Percentiles rank a stretch among this genome's conserved stretches.
These are phyloP conservation scores for Botrytis medusae DNA, from an alignment of 2,329 filamentous ascomycete genomes.

Conservation along the genomic window DNA sequence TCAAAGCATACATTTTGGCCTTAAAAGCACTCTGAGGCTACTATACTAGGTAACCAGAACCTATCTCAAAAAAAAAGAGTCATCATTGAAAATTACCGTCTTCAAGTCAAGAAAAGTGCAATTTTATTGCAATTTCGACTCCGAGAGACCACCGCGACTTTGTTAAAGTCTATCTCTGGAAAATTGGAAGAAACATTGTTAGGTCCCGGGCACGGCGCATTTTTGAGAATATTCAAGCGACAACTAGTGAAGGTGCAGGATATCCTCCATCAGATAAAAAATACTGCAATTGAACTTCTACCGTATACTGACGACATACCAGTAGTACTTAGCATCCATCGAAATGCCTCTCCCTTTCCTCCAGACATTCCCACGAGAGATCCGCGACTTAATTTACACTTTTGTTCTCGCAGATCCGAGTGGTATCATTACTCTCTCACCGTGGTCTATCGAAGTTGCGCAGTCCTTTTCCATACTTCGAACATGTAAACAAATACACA, in stretches of 20 bases:
- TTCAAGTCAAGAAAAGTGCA: not conserved
- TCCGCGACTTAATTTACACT: constrained; percentile 38
- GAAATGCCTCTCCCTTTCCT: constrained; percentile 32
- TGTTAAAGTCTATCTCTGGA: not conserved
- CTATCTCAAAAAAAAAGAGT: not conserved
- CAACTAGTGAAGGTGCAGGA: not conserved
- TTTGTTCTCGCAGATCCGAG: constrained; percentile 32
- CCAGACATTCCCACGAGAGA: constrained; percentile 34
- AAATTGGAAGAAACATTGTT: not conserved
- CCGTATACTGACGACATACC: not conserved
- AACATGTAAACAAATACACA: constrained; percentile 37
- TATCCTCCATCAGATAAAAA: not conserved
- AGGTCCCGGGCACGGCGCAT: not conserved
- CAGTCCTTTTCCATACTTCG: constrained; percentile 34
- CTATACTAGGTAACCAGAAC: not conserved
- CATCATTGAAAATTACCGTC: not conserved
- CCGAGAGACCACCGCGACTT: not conserved
- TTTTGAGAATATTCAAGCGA: not conserved
- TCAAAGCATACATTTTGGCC: not conserved
- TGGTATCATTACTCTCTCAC: constrained; percentile 31
- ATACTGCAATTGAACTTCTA: not conserved
- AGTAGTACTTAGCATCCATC: not conserved
- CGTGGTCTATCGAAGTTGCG: constrained; percentile 35
- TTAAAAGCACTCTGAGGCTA: not conserved
- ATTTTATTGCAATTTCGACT: not conserved